phyloP scores from a whole-genome alignment of 2,329 filamentous ascomycete genomes.

The Cryoendolithus antarcticus region DNA sequence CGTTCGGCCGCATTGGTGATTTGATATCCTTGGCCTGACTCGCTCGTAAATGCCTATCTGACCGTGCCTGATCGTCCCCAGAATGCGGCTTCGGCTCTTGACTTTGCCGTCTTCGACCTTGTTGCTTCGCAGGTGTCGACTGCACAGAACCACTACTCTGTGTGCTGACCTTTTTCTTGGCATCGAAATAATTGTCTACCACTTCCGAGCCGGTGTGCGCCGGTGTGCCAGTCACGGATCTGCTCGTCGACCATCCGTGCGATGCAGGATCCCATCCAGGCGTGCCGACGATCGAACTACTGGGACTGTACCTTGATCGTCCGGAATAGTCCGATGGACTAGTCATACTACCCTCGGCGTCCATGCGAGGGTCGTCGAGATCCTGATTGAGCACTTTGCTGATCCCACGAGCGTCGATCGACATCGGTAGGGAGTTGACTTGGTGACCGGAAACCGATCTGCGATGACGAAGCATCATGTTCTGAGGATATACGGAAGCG shows the following conservation, averaged over 20 bases:
- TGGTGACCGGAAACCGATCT: slow-evolving; percentile 45
- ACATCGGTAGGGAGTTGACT: slow-evolving; percentile 44
- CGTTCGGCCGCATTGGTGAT: slow-evolving; percentile 7
- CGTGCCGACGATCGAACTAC: slow-evolving; percentile 60
- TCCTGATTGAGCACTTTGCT: slow-evolving; percentile 35
- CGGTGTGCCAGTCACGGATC: slow-evolving; percentile 33
- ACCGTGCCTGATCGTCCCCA: slow-evolving; percentile 1
- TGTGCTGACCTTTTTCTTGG: slow-evolving; percentile 35
- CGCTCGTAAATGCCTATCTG: slow-evolving; percentile 1
- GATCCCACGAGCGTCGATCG: slow-evolving; percentile 29
- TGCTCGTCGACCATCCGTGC: slow-evolving; percentile 30
- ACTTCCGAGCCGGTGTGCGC: slow-evolving; percentile 14
- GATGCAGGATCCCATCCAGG: slow-evolving; percentile 48
- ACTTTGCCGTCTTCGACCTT: slow-evolving; percentile 9
- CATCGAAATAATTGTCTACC: slow-evolving; percentile 41
- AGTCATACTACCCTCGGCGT: slow-evolving; percentile 55
- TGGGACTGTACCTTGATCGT: slow-evolving; percentile 56
- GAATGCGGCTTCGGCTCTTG: slow-evolving; percentile 6
- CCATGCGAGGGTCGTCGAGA: slow-evolving; percentile 31
- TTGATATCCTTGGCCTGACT: slow-evolving; percentile 6
- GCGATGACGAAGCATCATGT: slow-evolving; percentile 57
- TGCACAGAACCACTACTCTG: slow-evolving; percentile 8
- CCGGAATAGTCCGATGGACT: slow-evolving; percentile 79
- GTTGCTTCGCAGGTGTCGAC: slow-evolving; percentile 13
- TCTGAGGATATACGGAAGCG: slow-evolving; percentile 66